Base-by-base conservation (phyloP, 371 early-diverging fungal genomes). In the Chytridium lagenaria region DNA sequence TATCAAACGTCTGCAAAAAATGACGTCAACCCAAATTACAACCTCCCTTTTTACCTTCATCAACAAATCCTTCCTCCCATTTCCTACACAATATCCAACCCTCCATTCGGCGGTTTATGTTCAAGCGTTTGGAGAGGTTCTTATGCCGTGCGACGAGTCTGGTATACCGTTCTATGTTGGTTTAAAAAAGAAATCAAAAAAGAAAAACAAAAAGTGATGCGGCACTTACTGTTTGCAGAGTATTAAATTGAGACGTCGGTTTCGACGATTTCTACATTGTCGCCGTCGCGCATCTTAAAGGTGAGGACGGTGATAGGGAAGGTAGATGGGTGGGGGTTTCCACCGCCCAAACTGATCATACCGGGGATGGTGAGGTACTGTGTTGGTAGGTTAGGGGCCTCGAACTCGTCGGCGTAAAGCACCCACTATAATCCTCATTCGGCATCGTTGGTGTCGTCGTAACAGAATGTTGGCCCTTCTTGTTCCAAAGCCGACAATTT, bases 61-160 rank as follows among this genome's bases (percentile, higher is more conserved):
- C 55, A 94, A 73, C 50, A 92, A 73, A 79, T 93, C 93, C 77
- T 93, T 93, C 12, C 87, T 87, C 22, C 94, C 94, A 71, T 86
- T 85, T 22, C 92, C 92, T 15, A 94, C 81, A 22, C 90, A 81
- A 94, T 77, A 34, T 85, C 89, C 19, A 30, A 23, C 7, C 23
- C 34, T 23, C 34, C 33, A 15, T 15, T 12, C 12, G 88, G 85
- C 22, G 91, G 90, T 1, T 79, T 75, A 77, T 92, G 92, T 67
- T 88, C 90, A 1, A 78, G 50, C 2, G 63, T 70, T 72, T 92
- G 93, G 39, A 92, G 83, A 22, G n/a, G n/a, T 87, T 81, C 50
- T 83, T 81, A 22, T 91, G 81, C 90, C 90, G 92, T 23, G 78
- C 66, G 39, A 86, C 86, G 30, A 93, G 78, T 83, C 86, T 2